Evolutionary conservation across 2,329 filamentous ascomycete genomes (phyloP), one percentile per base, ranked within the genome.

Genomic region (Fusarium robinianum): DNA sequence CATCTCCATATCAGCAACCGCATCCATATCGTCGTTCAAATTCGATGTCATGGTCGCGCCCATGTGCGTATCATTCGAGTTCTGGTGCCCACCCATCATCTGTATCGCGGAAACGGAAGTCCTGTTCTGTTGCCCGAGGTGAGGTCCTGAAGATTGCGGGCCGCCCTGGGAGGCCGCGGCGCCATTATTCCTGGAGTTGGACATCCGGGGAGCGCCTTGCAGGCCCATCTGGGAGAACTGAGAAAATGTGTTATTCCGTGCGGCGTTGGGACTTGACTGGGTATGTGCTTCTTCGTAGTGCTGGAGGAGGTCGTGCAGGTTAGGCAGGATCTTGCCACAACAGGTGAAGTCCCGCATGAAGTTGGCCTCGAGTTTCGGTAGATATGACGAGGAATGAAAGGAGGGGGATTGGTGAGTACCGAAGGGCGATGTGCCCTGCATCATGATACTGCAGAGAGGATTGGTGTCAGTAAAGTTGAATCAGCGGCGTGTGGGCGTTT

Each of bases 331-430:
- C 61, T 89, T 81, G 62, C 90, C 90, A 71, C 94, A 99, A 73
- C 94, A 99, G 38, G 87, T 87, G 71, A 97, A 97, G 72, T 97
- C 91, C 69, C 87, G 87, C 89, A 97, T 95, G 68, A 96, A 99
- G 64, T 92, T 94, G 50, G 92, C 92, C 70, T 99, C 94, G 64
- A 96, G 83, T 69, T 96, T 96, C 8, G 91, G 92, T 2, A 96
- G 80, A 66, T 97, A 97, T 17, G 94, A 97, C 6, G 91, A 95
- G 1, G 92, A 97, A 69, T 97, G 92, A 62, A 90, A 95, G 1
- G 92, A 96, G 1, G 94, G 90, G n/a, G 91, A 95, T 67, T 91
- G 87, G 61, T 91, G 81, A 45, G 79, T 84, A 33, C 63, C 67
- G 63, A 92, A 95, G 8, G 94, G 94, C n/a, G 94, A 97, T 12